phyloP scores from a whole-genome alignment of 805 yeast genomes.

The Limtongozyma cylindracea region DNA sequence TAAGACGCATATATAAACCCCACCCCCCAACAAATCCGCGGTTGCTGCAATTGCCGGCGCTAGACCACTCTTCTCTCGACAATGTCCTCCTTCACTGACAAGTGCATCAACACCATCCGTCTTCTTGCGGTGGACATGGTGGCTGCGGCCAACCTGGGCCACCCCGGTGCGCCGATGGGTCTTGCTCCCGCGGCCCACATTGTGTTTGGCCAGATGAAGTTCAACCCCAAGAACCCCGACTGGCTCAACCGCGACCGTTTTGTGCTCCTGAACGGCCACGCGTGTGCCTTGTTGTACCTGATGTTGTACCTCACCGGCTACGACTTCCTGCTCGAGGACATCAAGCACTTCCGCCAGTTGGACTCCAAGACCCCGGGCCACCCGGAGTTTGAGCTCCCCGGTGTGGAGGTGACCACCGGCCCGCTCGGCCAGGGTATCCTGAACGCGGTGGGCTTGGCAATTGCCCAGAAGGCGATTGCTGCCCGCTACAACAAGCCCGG shows the following conservation, averaged over 20 bases:
- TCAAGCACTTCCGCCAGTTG: conserved; percentile 75
- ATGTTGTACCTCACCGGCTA: conserved; percentile 72
- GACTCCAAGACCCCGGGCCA: conserved; percentile 92
- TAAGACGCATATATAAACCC: too few species aligned
- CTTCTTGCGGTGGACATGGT: conserved; percentile 73
- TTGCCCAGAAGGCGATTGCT: conserved; percentile 80
- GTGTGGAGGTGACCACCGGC: conserved; percentile 95
- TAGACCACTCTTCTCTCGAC: too few species aligned
- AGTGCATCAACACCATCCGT: conserved; percentile 75
- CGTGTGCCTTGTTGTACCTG: conserved; percentile 72
- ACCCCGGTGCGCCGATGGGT: conserved; percentile 99
- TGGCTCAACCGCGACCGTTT: conserved; percentile 95
- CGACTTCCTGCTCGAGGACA: conserved; percentile 58
- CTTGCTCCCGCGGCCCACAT: conserved; percentile 90
- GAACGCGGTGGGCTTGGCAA: conserved; percentile 90
- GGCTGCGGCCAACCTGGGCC: conserved; percentile 81
- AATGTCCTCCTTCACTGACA: conserved; percentile 26
- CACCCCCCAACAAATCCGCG: too few species aligned
- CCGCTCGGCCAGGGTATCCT: conserved; percentile 96
- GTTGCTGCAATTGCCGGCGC: too few species aligned
- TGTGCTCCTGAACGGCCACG: conserved; percentile 90
- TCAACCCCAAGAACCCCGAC: conserved; percentile 76
- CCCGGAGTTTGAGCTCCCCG: conserved; percentile 75
- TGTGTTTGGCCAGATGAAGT: conserved; percentile 53
- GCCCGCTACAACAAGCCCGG: conserved; percentile 87